Evolutionary conservation across 164 flowering plant genomes (phyloP), one percentile per base, ranked within the genome.

Genomic region (Annona cherimola): DNA sequence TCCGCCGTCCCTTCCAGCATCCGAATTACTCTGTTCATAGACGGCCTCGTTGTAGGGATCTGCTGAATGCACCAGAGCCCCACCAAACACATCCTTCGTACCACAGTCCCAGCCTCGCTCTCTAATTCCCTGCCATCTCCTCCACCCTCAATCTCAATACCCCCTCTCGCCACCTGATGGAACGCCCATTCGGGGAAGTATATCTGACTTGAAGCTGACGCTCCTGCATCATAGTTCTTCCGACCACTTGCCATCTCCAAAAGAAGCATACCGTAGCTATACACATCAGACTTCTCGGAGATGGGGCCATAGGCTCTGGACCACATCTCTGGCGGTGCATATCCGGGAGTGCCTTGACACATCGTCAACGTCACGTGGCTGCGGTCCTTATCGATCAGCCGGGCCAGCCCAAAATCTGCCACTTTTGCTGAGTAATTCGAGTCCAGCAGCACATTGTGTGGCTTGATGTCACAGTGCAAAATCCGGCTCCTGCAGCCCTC

Each of bases 171-270:
- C 12, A 75, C 7, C 14, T 66, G 67, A 8, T 69, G 59, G 42
- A 68, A 69, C 14, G 67, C 63, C 81, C 81, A 75, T 12, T 40
- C 12, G 7, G 77, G 81, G 26, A 71, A 78, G 54, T 67, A 72
- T 1, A 67, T 46, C 55, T 72, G 73, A 70, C 75, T 75, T 0
- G 66, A 66, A 6, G 45, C 19, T 0, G 42, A 42, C 0, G 46
- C 76, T 57, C 3, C 4, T 40, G 70, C 5, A 54, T 76, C 55
- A 42, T 20, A 26, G 59, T 69, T 64, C 68, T 44, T 73, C 57
- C 73, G 57, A 11, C 68, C 50, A 0, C 50, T 63, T 6, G 59
- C 78, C 68, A 75, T 75, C 65, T 78, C 78, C 64, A 75, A 43
- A 61, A 78, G 35, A 26, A 64, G 54, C 69, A 65, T 63, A 16